A percentile compares a stretch with the other conserved stretches of the same genome.
Evolutionary conservation across 2,329 filamentous ascomycete genomes (phyloP).

Genomic region (Coniochaeta prunicola): DNA sequence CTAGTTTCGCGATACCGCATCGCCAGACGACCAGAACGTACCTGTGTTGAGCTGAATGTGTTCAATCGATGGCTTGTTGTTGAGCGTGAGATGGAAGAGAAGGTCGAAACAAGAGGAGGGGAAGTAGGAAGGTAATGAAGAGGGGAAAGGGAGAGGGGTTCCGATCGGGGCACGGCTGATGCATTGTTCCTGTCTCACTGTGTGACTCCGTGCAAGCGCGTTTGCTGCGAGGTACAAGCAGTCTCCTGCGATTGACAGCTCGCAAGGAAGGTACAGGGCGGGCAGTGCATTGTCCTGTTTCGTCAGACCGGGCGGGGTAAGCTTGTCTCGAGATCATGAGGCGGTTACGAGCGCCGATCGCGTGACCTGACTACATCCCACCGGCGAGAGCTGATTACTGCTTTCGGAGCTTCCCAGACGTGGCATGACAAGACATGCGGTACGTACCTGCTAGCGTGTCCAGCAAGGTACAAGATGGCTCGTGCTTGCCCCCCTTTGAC

Average conservation of each 20-base stretch:
- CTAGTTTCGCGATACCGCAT: background rate
- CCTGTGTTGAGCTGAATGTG: background rate
- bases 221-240: background rate
- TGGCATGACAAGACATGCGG: background rate
- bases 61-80: slow-evolving; percentile 1
- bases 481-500: background rate
- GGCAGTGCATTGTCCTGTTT: slow-evolving; percentile 17
- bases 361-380: slow-evolving; percentile 4
- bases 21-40: background rate
- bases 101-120: slow-evolving; percentile 6
- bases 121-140: slow-evolving; percentile 6
- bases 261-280: background rate
- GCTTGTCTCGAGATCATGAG: slow-evolving; percentile 10
- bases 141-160: slow-evolving; percentile 5
- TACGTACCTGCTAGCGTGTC: background rate
- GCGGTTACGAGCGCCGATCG: slow-evolving; percentile 6
- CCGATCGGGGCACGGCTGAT: slow-evolving; percentile 7
- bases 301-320: slow-evolving; percentile 38
- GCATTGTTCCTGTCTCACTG: slow-evolving; percentile 15
- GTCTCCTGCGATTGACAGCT: background rate
- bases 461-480: background rate
- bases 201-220: background rate
- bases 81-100: slow-evolving; percentile 9
- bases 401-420: background rate
- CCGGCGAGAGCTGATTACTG: background rate